Base-by-base conservation (phyloP, 1,284 basidiomycete species). In the Rhodotorula glutinis region DNA sequence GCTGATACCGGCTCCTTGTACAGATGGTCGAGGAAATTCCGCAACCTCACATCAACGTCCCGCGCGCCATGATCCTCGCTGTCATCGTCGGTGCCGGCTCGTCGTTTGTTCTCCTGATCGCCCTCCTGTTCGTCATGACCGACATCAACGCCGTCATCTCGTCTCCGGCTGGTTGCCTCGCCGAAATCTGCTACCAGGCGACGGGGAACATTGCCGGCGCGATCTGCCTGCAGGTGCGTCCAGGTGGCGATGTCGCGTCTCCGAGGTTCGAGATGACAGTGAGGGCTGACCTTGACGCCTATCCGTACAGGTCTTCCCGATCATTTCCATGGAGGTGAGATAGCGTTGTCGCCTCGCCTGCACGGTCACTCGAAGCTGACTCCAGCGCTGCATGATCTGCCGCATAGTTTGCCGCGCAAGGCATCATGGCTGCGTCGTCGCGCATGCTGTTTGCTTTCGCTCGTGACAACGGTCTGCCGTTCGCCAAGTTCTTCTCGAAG, bases 401-500 rank as follows among this genome's bases (percentile, higher is more conserved):
- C 17, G 41, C 29, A 29, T 23, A 60, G 43, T 60, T 60, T 25
- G 69, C 73, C 19, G 67, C 59, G 19, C 73, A 74, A 62, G 77
- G 85, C 27, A 84, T 87, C 69, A 82, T 85, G 65, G 86, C 85
- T 57, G 86, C 85, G 3, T 83, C 85, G 17, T 87, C 86, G 2
- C 83, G 88, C 25, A 85, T 87, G 75, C 85, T 85, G 2, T 87
- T 86, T 80, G 84, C 85, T 46, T 88, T 90, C 71, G 87, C 88
- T 0, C 82, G 87, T 1, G 88, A 90, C 78, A 80, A 82, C 61
- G 81, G 89, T 2, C 57, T 74, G 27, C 87, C 86, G 2, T 83
- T 87, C 72, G 82, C 84, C 33, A 57, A 63, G 3, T 75, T 81
- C 57, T 85, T 88, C 75, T 77, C 84, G 2, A 79, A 78, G 41